phyloP scores from a whole-genome alignment of 805 yeast genomes.

The Yarrowia sp. region DNA sequence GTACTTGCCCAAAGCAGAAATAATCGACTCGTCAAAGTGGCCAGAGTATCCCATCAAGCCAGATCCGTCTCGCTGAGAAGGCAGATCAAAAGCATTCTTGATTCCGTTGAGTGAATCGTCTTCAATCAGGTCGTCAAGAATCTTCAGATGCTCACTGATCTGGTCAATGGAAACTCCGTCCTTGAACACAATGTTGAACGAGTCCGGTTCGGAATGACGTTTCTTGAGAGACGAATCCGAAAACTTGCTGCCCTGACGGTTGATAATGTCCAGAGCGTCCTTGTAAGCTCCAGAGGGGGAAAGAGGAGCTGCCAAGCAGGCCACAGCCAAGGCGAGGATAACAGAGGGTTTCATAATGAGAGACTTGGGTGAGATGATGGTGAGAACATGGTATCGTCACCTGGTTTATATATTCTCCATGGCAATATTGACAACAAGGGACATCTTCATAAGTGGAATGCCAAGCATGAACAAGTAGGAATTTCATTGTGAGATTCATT shows the following conservation, averaged over 20 bases:
- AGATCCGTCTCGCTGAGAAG: conserved; percentile 9
- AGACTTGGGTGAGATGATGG: not conserved
- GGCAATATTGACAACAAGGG: too few species aligned
- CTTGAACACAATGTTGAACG: conserved; percentile 13
- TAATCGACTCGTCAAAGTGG: not conserved
- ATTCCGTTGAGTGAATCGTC: conserved; percentile 2
- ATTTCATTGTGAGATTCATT: too few species aligned
- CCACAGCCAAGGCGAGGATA: not conserved
- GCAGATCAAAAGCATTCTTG: conserved; percentile 11
- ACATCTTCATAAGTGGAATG: too few species aligned
- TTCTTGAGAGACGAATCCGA: not conserved
- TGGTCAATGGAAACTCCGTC: conserved; percentile 18
- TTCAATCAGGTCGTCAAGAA: conserved; percentile 5
- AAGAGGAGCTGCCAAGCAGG: not conserved
- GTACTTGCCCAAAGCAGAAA: not conserved
- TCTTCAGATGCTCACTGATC: conserved; percentile 3
- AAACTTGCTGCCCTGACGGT: not conserved
- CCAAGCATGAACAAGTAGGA: too few species aligned
- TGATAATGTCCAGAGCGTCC: conserved; percentile 10
- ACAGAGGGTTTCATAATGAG: conserved; percentile 15
- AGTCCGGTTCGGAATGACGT: not conserved
- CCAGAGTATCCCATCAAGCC: conserved; percentile 13
- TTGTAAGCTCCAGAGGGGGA: conserved; percentile 6
- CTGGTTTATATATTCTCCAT: not conserved
- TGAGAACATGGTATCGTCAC: too few species aligned